Conservation (phyloP, 2,329 filamentous ascomycete genomes). For the Neofusicoccum cordaticola region DNA sequence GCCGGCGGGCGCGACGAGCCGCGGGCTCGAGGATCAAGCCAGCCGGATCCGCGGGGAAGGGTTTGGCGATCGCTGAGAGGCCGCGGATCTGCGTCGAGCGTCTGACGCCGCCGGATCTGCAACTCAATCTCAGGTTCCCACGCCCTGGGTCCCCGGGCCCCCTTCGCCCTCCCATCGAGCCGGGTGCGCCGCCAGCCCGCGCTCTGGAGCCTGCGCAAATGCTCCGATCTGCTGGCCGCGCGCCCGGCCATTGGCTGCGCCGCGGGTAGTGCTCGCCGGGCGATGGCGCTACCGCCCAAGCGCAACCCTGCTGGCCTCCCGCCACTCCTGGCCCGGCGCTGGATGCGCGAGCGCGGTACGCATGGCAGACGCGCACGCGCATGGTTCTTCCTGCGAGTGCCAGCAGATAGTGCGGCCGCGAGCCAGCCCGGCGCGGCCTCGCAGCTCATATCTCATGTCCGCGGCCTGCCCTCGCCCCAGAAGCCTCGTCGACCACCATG, state of each 20-base stretch:
- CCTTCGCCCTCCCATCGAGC: neutral
- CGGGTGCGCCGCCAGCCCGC: neutral
- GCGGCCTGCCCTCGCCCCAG: neutral
- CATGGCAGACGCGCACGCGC: no score
- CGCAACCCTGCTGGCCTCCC: neutral
- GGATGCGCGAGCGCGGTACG: neutral
- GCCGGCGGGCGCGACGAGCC: neutral
- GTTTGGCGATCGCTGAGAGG: neutral
- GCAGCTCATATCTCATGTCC: neutral
- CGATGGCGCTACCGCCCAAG: constrained; percentile 4
- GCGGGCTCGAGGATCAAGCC: neutral
- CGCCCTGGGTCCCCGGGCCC: neutral
- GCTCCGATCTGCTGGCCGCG: neutral
- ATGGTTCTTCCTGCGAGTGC: no score
- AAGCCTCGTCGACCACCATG: neutral
- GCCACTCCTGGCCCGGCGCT: neutral
- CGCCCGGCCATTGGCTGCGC: neutral
- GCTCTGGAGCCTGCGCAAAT: neutral
- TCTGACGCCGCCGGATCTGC: constrained; percentile 2
- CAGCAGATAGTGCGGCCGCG: neutral
- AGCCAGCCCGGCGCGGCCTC: neutral
- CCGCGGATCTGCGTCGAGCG: neutral
- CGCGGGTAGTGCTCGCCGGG: neutral
- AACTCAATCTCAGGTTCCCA: constrained; percentile 10
- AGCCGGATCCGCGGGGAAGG: constrained; percentile 3